Conservation (phyloP, 768 basidiomycete genomes). For the Sutorius australiensis region DNA sequence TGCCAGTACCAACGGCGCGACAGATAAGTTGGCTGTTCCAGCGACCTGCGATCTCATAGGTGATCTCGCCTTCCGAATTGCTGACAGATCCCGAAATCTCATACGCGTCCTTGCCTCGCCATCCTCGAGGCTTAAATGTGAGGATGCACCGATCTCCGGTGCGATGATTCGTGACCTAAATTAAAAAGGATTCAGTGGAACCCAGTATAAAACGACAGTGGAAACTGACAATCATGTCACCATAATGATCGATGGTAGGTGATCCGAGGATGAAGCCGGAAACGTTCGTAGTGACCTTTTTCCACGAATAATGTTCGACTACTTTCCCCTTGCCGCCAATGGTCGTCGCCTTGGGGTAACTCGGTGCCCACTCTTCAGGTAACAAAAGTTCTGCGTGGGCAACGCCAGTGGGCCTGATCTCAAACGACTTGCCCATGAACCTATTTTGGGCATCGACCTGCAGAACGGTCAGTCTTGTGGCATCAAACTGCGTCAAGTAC, state of each 20-base stretch:
- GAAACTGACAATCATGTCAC: constrained; percentile 81
- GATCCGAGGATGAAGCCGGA: constrained; percentile 92
- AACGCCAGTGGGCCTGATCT: constrained; percentile 93
- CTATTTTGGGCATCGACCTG: constrained; percentile 96
- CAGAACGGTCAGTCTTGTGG: neutral
- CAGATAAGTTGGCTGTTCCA: constrained; percentile 97
- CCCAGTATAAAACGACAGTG: neutral
- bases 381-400: constrained; percentile 84
- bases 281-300: constrained; percentile 87
- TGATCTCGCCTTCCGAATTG: constrained; percentile 58
- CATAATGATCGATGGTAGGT: constrained; percentile 89
- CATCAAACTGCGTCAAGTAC: neutral
- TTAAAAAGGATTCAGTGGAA: constrained; percentile 3
- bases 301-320: constrained; percentile 92
- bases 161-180: constrained; percentile 77
- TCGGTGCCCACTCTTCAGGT: constrained; percentile 58
- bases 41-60: constrained; percentile 88
- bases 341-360: constrained; percentile 57
- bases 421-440: constrained; percentile 95
- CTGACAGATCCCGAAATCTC: constrained; percentile 88
- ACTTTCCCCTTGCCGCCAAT: constrained; percentile 48
- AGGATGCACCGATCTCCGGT: constrained; percentile 84
- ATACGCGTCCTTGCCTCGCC: constrained; percentile 87
- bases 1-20: constrained; percentile 59
- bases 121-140: constrained; percentile 95